Percentiles rank a stretch among this genome's conserved stretches.
Evolutionary conservation across 2,329 filamentous ascomycete genomes (phyloP).

Genomic region (Chaetomium sp.): DNA sequence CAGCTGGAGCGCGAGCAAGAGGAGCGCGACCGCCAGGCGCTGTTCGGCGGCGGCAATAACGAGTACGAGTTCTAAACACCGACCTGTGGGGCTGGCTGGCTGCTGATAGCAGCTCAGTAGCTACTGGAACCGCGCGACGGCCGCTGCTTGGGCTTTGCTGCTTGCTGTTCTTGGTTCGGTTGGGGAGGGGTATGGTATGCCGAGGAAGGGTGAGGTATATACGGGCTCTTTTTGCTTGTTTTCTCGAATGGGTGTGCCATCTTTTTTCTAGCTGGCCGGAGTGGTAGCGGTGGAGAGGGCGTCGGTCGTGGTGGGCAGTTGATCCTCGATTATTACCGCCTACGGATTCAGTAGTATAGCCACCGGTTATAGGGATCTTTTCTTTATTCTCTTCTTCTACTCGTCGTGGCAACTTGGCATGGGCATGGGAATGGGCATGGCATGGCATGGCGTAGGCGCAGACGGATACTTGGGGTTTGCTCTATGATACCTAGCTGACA

Average conservation of each 20-base stretch:
- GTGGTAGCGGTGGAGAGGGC: background rate
- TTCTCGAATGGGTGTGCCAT: background rate
- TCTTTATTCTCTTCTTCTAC: background rate
- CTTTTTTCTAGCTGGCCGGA: background rate
- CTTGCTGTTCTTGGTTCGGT: background rate
- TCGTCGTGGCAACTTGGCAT: background rate
- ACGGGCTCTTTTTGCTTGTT: background rate
- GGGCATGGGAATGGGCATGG: slow-evolving; percentile 8
- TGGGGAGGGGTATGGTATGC: background rate
- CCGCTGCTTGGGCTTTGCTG: too few relatives aligned
- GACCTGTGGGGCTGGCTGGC: background rate
- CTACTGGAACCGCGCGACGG: too few relatives aligned
- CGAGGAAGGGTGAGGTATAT: background rate
- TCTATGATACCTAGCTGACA: background rate
- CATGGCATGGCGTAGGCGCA: background rate
- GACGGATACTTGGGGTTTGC: background rate
- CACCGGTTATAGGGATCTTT: background rate
- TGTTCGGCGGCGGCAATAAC: slow-evolving; percentile 10
- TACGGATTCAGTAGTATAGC: background rate
- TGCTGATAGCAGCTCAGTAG: too few relatives aligned
- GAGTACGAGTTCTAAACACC: background rate
- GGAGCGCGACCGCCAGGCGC: background rate
- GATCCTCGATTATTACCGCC: background rate
- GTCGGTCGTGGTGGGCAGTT: background rate
- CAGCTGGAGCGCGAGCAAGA: slow-evolving; percentile 15